Evolutionary conservation across 805 yeast genomes (phyloP).

Genomic region (Starmera quercuum): DNA sequence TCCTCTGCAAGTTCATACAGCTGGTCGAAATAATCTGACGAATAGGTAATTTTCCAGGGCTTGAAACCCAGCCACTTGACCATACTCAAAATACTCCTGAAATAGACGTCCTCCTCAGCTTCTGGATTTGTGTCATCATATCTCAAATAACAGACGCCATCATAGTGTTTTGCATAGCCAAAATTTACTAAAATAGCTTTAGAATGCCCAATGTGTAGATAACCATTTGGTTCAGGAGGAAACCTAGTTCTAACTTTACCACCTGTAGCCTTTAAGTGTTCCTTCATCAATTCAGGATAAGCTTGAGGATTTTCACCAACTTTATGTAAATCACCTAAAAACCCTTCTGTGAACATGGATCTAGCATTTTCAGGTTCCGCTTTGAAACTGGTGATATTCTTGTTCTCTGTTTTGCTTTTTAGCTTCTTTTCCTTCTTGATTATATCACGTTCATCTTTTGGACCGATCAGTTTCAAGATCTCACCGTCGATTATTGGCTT

Average conservation of each 20-base stretch:
- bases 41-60: slow-evolving; percentile 93
- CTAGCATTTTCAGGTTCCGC: slow-evolving; percentile 25
- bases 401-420: slow-evolving; percentile 16
- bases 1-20: slow-evolving; percentile 85
- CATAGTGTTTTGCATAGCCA: slow-evolving; percentile 86
- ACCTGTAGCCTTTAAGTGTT: slow-evolving; percentile 69
- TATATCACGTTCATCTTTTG: slow-evolving; percentile 91
- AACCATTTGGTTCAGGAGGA: slow-evolving; percentile 99
- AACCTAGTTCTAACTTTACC: slow-evolving; percentile 90
- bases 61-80: slow-evolving; percentile 89
- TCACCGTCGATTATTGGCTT: slow-evolving; percentile 82
- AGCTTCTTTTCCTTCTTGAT: slow-evolving; percentile 67
- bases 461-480: slow-evolving; percentile 71
- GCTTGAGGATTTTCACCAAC: slow-evolving; percentile 94
- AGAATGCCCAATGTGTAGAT: slow-evolving; percentile 96
- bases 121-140: slow-evolving; percentile 98
- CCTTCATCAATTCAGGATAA: slow-evolving; percentile 74
- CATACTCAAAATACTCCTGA: slow-evolving; percentile 76
- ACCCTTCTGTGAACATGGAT: slow-evolving; percentile 93
- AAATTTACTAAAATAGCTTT: slow-evolving; percentile 97
- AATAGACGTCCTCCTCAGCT: slow-evolving; percentile 92
- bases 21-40: slow-evolving; percentile 90
- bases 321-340: slow-evolving; percentile 88
- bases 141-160: slow-evolving; percentile 86
- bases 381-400: slow-evolving; percentile 5